A percentile compares a stretch with the other conserved stretches of the same genome.
These are phyloP conservation scores for Ulota crispa DNA, from an alignment of 225 moss, liverwort and hornwort genomes.

Conservation along the genomic window DNA sequence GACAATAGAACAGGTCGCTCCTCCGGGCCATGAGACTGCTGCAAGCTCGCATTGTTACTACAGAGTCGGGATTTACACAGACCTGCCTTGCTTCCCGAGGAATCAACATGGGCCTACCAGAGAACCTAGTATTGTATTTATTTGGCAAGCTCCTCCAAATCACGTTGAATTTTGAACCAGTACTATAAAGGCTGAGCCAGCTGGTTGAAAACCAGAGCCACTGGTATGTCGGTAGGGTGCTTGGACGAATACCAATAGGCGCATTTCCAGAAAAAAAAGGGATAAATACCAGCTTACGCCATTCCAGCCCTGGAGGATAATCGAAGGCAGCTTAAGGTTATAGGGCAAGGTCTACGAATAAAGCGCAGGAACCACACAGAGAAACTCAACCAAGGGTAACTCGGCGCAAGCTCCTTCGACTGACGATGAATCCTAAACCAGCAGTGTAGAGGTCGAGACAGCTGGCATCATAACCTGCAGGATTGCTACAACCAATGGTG, in stretches of 20 bases:
- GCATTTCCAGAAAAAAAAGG: neutral
- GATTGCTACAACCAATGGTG: neutral
- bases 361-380: neutral
- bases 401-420: neutral
- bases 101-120: constrained; percentile 3
- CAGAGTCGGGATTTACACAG: neutral
- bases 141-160: neutral
- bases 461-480: neutral
- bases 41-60: constrained; percentile 1
- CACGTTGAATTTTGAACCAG: neutral
- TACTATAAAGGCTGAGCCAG: neutral
- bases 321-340: neutral
- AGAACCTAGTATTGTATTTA: neutral
- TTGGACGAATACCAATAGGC: neutral
- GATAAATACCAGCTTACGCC: neutral
- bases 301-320: neutral
- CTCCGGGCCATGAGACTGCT: constrained; percentile 16
- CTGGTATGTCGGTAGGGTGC: neutral
- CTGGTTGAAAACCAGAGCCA: neutral
- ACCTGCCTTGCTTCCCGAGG: constrained; percentile 9
- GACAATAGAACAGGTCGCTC: neutral
- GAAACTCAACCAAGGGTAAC: neutral
- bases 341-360: neutral
- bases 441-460: neutral
- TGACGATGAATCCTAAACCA: neutral